These are phyloP conservation scores for Lodderomyces margitis DNA, from an alignment of 1,139 yeast species.

Conservation along the genomic window DNA sequence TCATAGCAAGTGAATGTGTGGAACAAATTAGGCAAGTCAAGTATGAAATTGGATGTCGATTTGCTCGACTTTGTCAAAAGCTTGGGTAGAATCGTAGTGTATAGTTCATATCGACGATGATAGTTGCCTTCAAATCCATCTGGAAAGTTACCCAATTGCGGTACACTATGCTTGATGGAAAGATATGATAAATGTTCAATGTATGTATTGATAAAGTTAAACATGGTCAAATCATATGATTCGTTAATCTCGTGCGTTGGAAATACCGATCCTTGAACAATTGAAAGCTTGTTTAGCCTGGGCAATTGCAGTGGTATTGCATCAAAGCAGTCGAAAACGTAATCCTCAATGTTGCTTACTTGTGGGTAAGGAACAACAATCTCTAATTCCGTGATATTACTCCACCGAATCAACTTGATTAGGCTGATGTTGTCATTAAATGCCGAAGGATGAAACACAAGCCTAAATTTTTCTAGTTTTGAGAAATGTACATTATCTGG, in stretches of 20 bases:
- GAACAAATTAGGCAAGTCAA: constrained; percentile 58
- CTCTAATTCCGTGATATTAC: constrained; percentile 22
- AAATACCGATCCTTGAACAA: constrained; percentile 42
- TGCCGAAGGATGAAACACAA: constrained; percentile 16
- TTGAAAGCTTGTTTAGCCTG: constrained; percentile 35
- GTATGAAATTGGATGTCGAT: constrained; percentile 25
- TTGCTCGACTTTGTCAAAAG: constrained; percentile 21
- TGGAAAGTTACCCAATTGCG: constrained; percentile 22
- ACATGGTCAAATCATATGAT: constrained; percentile 51
- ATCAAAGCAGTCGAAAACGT: constrained; percentile 39
- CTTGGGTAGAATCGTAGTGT: constrained; percentile 46
- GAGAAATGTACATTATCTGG: constrained; percentile 8
- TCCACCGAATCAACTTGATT: constrained; percentile 19
- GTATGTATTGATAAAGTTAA: constrained; percentile 38
- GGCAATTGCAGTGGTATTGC: constrained; percentile 19
- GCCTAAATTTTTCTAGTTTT: constrained; percentile 18
- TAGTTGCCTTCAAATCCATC: constrained; percentile 77
- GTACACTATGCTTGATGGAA: constrained; percentile 52
- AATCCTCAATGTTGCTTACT: constrained; percentile 33
- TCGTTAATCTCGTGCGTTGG: constrained; percentile 49
- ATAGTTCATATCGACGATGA: constrained; percentile 53
- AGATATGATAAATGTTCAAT: constrained; percentile 29
- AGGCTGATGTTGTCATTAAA: constrained; percentile 9
- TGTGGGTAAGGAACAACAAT: constrained; percentile 28
- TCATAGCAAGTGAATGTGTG: constrained; percentile 66